Evolutionary conservation across 768 basidiomycete genomes (phyloP).

Genomic region (Omphalotus guepiniiformis): DNA sequence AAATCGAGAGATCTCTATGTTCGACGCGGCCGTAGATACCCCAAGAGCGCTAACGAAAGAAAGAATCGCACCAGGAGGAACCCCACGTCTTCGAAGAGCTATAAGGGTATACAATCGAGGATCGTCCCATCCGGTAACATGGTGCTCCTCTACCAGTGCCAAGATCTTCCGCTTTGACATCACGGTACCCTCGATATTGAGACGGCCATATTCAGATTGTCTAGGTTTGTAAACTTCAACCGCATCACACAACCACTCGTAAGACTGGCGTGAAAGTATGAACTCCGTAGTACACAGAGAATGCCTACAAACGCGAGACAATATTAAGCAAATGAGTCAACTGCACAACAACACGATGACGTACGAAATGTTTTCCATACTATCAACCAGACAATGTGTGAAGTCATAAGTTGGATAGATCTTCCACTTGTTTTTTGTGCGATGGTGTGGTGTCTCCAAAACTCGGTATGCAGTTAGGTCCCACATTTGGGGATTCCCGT

Average conservation of each 20-base stretch:
- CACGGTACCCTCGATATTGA: conserved; percentile 91
- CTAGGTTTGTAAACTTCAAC: conserved; percentile 96
- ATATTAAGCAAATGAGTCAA: conserved; percentile 6
- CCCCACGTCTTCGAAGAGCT: conserved; percentile 88
- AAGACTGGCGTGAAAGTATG: conserved; percentile 91
- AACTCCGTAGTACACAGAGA: conserved; percentile 97
- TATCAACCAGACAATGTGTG: conserved; percentile 97
- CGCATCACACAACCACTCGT: conserved; percentile 98
- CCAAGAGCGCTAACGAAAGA: conserved; percentile 94
- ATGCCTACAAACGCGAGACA: too few relatives aligned
- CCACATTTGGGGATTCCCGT: conserved; percentile 99
- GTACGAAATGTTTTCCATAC: conserved; percentile 98
- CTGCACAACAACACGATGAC: conserved; percentile 28
- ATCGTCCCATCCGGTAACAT: conserved; percentile 95
- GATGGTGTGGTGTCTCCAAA: conserved; percentile 84
- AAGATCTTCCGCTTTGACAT: conserved; percentile 96
- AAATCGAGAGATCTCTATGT: conserved; percentile 85
- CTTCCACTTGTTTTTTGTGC: conserved; percentile 90
- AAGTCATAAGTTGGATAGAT: conserved; percentile 99
- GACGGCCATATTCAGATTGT: conserved; percentile 94
- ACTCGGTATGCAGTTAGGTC: conserved; percentile 96
- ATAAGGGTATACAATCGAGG: conserved; percentile 96
- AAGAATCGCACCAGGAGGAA: conserved; percentile 94
- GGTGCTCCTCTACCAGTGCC: conserved; percentile 76
- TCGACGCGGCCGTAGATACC: conserved; percentile 79